phyloP scores from a whole-genome alignment of 768 basidiomycete species.

The Sistotremastrum niveocremeum region DNA sequence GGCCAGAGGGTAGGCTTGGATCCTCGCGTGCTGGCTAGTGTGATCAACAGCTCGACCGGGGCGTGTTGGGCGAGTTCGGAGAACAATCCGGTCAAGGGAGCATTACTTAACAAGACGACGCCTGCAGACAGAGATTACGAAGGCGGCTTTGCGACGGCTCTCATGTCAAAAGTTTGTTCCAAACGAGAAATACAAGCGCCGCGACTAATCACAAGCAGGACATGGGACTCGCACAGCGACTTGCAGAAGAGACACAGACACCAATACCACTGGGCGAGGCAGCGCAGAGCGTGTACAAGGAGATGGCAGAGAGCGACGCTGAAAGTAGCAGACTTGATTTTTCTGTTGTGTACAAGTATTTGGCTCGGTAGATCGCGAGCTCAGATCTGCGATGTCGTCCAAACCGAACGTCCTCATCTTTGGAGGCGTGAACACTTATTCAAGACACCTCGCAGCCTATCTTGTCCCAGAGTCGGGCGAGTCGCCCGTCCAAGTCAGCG shows the following conservation, averaged over 20 bases:
- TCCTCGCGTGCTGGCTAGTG: conserved; percentile 59
- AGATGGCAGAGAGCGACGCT: conserved; percentile 37
- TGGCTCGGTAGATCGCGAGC: conserved; percentile 14
- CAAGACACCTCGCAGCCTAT: conserved; percentile 52
- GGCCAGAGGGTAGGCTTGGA: conserved; percentile 74
- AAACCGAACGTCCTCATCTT: conserved; percentile 46
- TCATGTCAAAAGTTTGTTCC: conserved; percentile 64
- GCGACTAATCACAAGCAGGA: conserved; percentile 36
- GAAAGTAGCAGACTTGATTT: conserved; percentile 64
- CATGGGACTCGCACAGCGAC: conserved; percentile 64
- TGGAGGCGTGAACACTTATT: conserved; percentile 77
- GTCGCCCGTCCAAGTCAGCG: conserved; percentile 56
- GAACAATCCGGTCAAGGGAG: conserved; percentile 77
- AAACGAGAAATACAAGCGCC: neutral
- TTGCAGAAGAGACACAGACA: conserved; percentile 35
- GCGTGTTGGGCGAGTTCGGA: conserved; percentile 73
- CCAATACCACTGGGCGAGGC: conserved; percentile 54
- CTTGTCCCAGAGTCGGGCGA: conserved; percentile 59
- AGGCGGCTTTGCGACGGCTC: conserved; percentile 70
- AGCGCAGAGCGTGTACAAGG: conserved; percentile 49
- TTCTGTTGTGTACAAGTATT: conserved; percentile 61
- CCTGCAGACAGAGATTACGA: conserved; percentile 77
- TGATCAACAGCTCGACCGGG: conserved; percentile 78
- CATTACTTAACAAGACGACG: conserved; percentile 56
- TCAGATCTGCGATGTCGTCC: conserved; percentile 21